phyloP scores from a whole-genome alignment of 495 filamentous ascomycete genomes.

The Chaetomium tenue region DNA sequence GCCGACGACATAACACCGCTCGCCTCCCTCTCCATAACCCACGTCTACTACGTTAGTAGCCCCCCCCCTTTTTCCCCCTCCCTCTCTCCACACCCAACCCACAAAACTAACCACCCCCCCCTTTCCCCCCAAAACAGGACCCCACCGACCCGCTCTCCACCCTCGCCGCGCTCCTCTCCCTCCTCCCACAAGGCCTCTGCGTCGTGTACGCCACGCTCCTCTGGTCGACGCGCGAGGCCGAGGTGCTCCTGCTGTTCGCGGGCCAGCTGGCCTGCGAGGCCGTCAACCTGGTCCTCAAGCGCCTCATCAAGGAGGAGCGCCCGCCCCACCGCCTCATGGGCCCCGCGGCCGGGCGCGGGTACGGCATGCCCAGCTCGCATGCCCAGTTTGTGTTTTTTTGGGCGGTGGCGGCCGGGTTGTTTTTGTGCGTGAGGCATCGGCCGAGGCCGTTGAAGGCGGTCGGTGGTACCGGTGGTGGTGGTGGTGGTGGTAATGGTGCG shows the following conservation, averaged over 20 bases:
- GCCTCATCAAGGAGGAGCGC: constrained; percentile 86
- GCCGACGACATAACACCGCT: constrained; percentile 63
- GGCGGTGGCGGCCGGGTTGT: constrained; percentile 74
- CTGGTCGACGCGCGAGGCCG: constrained; percentile 85
- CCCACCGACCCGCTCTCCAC: constrained; percentile 81
- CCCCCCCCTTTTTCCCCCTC: not conserved
- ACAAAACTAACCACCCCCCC: constrained; percentile 9
- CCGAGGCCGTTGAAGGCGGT: constrained; percentile 35
- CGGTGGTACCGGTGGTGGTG: not conserved
- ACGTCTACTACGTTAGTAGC: constrained; percentile 84
- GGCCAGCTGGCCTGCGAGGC: constrained; percentile 92
- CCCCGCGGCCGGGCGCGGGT: constrained; percentile 45
- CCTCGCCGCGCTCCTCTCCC: constrained; percentile 86
- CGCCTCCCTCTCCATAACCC: constrained; percentile 87
- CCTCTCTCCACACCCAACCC: constrained; percentile 19
- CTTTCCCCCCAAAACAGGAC: constrained; percentile 56
- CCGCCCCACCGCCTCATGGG: constrained; percentile 60
- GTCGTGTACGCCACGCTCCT: constrained; percentile 85
- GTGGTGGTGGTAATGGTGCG: not conserved
- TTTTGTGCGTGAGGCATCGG: constrained; percentile 73
- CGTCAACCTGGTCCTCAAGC: constrained; percentile 87
- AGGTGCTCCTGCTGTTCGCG: constrained; percentile 84
- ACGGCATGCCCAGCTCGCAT: constrained; percentile 98
- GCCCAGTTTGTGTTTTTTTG: constrained; percentile 93
- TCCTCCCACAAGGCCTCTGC: constrained; percentile 86